Percentiles rank a stretch among this genome's conserved stretches.
These are phyloP conservation scores for Pezicula neosporulosa DNA, from an alignment of 2,329 filamentous ascomycete genomes.

Conservation along the genomic window DNA sequence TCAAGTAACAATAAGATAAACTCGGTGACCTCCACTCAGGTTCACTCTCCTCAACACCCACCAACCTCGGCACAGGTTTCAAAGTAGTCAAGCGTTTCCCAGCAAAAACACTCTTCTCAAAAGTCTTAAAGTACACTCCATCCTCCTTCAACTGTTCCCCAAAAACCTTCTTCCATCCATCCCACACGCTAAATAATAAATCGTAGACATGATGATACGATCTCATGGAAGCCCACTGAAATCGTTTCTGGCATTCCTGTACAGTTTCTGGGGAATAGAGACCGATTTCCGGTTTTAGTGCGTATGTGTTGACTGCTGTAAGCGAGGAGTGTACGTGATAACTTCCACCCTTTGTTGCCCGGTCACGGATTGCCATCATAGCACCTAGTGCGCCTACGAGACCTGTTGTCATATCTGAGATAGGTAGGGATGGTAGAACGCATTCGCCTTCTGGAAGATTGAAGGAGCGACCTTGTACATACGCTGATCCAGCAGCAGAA, in stretches of 20 bases:
- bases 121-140: background rate
- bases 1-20: background rate
- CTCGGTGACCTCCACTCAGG: background rate
- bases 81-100: background rate
- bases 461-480: slow-evolving; percentile 55
- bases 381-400: slow-evolving; percentile 65
- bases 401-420: slow-evolving; percentile 63
- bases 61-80: background rate
- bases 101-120: background rate
- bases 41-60: background rate
- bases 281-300: slow-evolving; percentile 50
- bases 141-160: background rate
- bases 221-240: background rate
- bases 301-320: slow-evolving; percentile 60
- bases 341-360: slow-evolving; percentile 58
- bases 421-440: slow-evolving; percentile 59
- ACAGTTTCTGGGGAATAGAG: slow-evolving; percentile 45
- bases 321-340: slow-evolving; percentile 61
- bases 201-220: slow-evolving; percentile 3
- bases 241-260: slow-evolving; percentile 1
- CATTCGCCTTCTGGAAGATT: slow-evolving; percentile 55
- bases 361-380: slow-evolving; percentile 56
- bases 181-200: slow-evolving; percentile 1
- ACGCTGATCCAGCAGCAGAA: slow-evolving; percentile 53
- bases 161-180: slow-evolving; percentile 4